A percentile compares a stretch with the other conserved stretches of the same genome.
Evolutionary conservation across 129 eudicot genomes (phyloP).

Genomic region (Escallonia herrerae): DNA sequence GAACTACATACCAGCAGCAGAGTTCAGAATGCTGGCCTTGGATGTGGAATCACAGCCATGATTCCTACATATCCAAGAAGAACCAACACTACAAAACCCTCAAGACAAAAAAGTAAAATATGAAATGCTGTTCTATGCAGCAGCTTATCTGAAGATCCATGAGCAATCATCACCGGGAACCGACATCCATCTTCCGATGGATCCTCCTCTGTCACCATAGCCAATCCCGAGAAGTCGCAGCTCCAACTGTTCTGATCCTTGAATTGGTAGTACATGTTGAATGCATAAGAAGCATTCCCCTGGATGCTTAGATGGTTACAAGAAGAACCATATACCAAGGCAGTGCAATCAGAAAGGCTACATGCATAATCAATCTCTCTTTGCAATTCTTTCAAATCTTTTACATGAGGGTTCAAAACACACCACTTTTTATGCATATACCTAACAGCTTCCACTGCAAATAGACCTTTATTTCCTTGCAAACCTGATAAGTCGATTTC

Average conservation of each 20-base stretch:
- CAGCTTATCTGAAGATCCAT: too few species aligned
- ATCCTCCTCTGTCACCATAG: constrained; percentile 20
- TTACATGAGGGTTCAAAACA: constrained; percentile 19
- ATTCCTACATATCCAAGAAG: too few species aligned
- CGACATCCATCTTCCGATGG: constrained; percentile 11
- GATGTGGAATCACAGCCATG: too few species aligned
- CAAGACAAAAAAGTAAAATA: too few species aligned
- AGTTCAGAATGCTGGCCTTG: too few species aligned
- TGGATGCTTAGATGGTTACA: constrained; percentile 20
- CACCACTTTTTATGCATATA: constrained; percentile 52
- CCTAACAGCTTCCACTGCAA: constrained; percentile 40
- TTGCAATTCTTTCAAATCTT: constrained; percentile 8
- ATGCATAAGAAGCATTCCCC: constrained; percentile 44
- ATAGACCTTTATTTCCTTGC: constrained; percentile 18
- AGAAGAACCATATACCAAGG: constrained; percentile 21
- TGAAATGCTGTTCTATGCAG: too few species aligned
- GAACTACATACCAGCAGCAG: too few species aligned
- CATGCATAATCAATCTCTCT: constrained; percentile 32
- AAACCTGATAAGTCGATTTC: constrained; percentile 29
- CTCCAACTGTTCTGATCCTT: constrained; percentile 35
- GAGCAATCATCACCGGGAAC: too few species aligned
- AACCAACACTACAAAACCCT: too few species aligned
- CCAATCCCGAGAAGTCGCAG: constrained; percentile 51
- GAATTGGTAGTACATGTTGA: constrained; percentile 46
- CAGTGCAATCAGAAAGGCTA: constrained; percentile 40